A percentile compares a stretch with the other conserved stretches of the same genome.
phyloP scores from a whole-genome alignment of 2,329 filamentous ascomycete genomes.

The Aspergillus proliferans region DNA sequence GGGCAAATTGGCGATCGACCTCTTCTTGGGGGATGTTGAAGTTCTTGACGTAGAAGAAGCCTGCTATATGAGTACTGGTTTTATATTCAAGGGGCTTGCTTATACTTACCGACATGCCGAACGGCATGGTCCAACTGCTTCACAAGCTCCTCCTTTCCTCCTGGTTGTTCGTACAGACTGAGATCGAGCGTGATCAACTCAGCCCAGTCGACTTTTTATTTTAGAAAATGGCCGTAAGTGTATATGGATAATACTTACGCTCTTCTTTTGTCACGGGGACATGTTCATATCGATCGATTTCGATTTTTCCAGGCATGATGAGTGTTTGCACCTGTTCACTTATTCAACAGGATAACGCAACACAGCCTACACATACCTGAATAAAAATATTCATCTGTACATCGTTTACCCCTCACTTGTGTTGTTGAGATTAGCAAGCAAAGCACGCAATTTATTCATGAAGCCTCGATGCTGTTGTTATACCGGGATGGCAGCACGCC shows the following conservation, averaged over 20 bases:
- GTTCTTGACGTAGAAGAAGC: slow-evolving; percentile 60
- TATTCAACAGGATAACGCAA: not conserved
- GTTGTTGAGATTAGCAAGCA: slow-evolving; percentile 7
- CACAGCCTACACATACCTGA: not conserved
- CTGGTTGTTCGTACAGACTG: slow-evolving; percentile 48
- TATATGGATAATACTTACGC: slow-evolving; percentile 8
- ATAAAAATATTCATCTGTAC: not conserved
- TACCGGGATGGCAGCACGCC: slow-evolving; percentile 14
- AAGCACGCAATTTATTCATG: slow-evolving; percentile 20
- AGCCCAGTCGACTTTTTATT: slow-evolving; percentile 40
- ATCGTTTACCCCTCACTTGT: slow-evolving; percentile 8
- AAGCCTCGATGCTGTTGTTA: not conserved
- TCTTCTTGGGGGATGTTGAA: slow-evolving; percentile 57
- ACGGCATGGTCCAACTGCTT: slow-evolving; percentile 52
- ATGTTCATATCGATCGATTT: slow-evolving; percentile 38
- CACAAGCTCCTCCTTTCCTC: slow-evolving; percentile 50
- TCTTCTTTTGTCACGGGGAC: slow-evolving; percentile 44
- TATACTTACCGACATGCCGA: slow-evolving; percentile 33
- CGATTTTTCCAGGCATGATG: slow-evolving; percentile 19
- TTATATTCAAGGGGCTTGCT: slow-evolving; percentile 9
- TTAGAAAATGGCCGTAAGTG: slow-evolving; percentile 11
- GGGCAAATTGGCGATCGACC: slow-evolving; percentile 56
- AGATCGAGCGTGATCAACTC: slow-evolving; percentile 55
- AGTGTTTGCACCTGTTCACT: not conserved
- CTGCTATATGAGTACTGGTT: slow-evolving; percentile 19